Evolutionary conservation across 192 early-diverging fungal genomes (phyloP).

Genomic region (Coemansia brasiliensis): DNA sequence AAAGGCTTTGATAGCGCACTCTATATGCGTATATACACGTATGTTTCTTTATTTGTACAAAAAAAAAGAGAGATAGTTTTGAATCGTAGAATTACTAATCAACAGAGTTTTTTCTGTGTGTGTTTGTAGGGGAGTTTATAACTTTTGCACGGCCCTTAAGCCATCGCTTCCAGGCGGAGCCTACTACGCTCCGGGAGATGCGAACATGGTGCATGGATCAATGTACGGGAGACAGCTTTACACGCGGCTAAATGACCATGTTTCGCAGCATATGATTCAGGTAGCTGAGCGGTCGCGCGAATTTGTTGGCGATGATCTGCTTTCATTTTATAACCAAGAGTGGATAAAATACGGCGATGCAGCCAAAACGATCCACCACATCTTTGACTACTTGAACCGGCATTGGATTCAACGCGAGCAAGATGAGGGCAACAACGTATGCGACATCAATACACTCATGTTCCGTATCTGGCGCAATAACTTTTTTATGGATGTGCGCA

Average conservation of each 20-base stretch:
- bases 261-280: constrained; percentile 53
- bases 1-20: constrained; percentile 70
- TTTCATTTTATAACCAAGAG: constrained; percentile 84
- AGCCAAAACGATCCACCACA: constrained; percentile 80
- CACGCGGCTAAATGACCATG: constrained; percentile 58
- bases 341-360: constrained; percentile 91
- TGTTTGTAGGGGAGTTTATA: constrained; percentile 51
- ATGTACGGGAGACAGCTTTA: constrained; percentile 67
- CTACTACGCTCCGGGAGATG: constrained; percentile 44
- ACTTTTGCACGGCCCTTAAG: constrained; percentile 49
- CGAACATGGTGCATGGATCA: constrained; percentile 38
- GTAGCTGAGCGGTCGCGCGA: constrained; percentile 61
- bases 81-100: too few relatives aligned
- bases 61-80: too few relatives aligned
- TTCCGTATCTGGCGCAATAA: constrained; percentile 74
- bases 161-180: constrained; percentile 20
- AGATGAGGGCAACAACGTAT: constrained; percentile 84
- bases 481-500: constrained; percentile 53
- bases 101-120: too few relatives aligned
- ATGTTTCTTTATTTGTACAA: constrained; percentile 31
- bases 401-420: constrained; percentile 97
- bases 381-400: constrained; percentile 93
- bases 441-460: constrained; percentile 92
- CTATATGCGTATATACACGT: constrained; percentile 78
- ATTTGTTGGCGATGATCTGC: constrained; percentile 75